Evolutionary conservation across 2,329 filamentous ascomycete species (phyloP).

Genomic region (Fusarium sp.): DNA sequence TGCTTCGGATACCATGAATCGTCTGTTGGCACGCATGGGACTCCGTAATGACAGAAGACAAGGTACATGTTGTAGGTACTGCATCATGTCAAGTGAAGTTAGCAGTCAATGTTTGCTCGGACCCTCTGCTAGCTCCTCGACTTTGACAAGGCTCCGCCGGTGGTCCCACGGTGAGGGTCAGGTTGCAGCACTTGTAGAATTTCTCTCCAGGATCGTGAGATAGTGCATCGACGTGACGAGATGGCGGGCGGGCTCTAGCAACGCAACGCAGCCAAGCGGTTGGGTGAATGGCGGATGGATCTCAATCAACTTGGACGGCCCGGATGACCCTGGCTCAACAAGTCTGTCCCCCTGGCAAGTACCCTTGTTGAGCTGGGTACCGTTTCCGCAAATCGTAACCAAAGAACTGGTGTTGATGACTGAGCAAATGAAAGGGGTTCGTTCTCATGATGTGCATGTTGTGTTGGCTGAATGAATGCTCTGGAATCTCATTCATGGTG

Average conservation of each 20-base stretch:
- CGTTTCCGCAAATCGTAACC: constrained; percentile 39
- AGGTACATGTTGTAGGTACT: too few relatives aligned
- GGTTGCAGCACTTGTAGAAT: constrained; percentile 33
- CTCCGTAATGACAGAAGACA: constrained; percentile 12
- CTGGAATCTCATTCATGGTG: background rate
- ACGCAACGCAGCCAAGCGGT: constrained; percentile 15
- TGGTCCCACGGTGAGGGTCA: constrained; percentile 31
- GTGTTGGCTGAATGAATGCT: background rate
- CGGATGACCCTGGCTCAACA: constrained; percentile 35
- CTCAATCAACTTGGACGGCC: constrained; percentile 46
- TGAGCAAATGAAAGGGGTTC: constrained; percentile 39
- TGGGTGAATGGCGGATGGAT: constrained; percentile 39
- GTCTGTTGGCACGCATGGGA: background rate
- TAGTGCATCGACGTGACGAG: constrained; percentile 40
- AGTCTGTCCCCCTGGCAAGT: constrained; percentile 17
- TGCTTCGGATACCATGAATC: constrained; percentile 10
- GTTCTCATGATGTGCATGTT: constrained; percentile 24
- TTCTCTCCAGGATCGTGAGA: constrained; percentile 38
- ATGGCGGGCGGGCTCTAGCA: constrained; percentile 24
- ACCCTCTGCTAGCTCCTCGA: constrained; percentile 27
- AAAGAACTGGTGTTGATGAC: constrained; percentile 30
- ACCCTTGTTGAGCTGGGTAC: constrained; percentile 37
- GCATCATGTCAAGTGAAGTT: constrained; percentile 11
- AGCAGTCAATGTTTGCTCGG: constrained; percentile 35
- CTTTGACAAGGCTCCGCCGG: constrained; percentile 27